Evolutionary conservation across 2,329 filamentous ascomycete species (phyloP), one percentile per base, ranked within the genome.

Genomic region (Claviceps digitariae): DNA sequence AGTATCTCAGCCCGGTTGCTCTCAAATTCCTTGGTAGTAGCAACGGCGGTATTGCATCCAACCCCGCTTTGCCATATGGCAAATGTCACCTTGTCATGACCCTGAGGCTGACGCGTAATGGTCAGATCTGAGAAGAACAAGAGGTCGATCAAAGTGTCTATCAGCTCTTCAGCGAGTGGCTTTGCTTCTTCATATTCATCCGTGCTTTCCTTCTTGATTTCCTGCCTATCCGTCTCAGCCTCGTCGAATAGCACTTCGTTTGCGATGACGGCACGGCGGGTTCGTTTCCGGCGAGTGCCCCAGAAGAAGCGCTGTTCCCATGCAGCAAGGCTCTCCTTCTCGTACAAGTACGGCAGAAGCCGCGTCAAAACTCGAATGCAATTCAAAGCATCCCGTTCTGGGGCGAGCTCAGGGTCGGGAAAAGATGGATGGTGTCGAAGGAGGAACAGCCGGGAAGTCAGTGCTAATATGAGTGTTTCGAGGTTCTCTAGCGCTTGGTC

Each of bases 41-140:
- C 84, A 60, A 94, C 83, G 5, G 90, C 82, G 17, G 86, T 87
- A 67, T 95, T 95, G 73, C 91, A 97, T 15, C 93, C 93, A 31
- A 98, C 91, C 48, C 93, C 93, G 64, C 88, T 97, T 71, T 96
- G 90, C 93, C 93, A 98, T 65, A 98, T 97, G 52, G 89, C 86
- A 69, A 93, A 95, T 8, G 85, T 86, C 53, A 96, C 86, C 66
- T 93, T 94, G 57, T 79, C 78, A 63, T 86, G 89, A 52, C 81
- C 81, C 54, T 82, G 77, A 15, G 82, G 76, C 44, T 86, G 79
- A 54, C 76, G 80, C 10, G 91, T 87, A 17, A 96, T 78, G 0
- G 91, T 95, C 62, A 98, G 86, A 53, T 90, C 87, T 9, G 86
- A 84, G 66, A 88, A 95, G 77, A 98, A 98, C 44, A 97, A 77